Conservation (phyloP, 768 basidiomycete species). For the Russula olivacea region DNA sequence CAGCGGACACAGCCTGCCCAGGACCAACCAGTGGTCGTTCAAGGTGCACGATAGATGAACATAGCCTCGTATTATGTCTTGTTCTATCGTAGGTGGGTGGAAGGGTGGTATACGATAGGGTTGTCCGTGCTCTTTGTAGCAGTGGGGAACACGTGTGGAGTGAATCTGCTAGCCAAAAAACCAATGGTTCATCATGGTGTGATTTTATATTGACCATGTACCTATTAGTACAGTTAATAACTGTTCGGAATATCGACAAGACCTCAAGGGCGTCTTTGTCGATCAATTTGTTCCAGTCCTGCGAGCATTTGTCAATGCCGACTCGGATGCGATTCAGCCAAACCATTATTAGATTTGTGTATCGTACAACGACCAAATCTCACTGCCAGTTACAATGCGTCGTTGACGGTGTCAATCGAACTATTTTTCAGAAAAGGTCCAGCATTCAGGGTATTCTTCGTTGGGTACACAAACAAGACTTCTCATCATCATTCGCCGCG, state of each 20-base stretch:
- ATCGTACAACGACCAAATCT: too few relatives aligned
- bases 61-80: conserved; percentile 4
- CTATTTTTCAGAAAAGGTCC: neutral
- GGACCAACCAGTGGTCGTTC: conserved; percentile 26
- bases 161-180: neutral
- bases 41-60: conserved; percentile 26
- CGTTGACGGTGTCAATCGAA: too few relatives aligned
- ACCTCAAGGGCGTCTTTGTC: too few relatives aligned
- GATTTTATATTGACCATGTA: neutral
- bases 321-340: too few relatives aligned
- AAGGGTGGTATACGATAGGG: conserved; percentile 1
- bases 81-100: neutral
- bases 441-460: neutral
- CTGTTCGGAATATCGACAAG: too few relatives aligned
- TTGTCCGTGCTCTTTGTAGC: neutral
- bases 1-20: conserved; percentile 13
- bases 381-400: too few relatives aligned
- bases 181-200: neutral
- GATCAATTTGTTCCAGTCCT: too few relatives aligned
- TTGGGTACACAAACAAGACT: neutral
- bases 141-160: neutral
- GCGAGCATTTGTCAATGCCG: too few relatives aligned
- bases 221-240: neutral
- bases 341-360: too few relatives aligned
- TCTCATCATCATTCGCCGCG: neutral